Evolutionary conservation across 2,329 filamentous ascomycete genomes (phyloP), one percentile per base, ranked within the genome.

Genomic region (Pestalotiopsis fici): DNA sequence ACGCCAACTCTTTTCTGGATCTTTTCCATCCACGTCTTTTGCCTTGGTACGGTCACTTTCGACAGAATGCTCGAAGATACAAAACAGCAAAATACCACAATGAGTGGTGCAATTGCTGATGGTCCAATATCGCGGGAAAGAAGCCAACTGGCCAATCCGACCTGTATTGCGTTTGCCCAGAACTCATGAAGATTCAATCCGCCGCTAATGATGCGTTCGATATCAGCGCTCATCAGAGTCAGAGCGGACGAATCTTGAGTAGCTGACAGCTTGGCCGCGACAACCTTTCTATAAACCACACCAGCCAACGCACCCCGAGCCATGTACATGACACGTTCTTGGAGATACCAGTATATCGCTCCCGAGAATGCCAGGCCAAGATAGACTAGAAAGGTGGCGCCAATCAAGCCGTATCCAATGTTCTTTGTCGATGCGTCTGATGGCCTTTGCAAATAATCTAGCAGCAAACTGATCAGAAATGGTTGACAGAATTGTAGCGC

Each of bases 211-310:
- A 85, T 79, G 4, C 79, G 77, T 66, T 85, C 83, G 11, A 85
- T 75, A 60, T 86, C 84, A 3, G 81, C 78, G 66, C 70, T 83
- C 83, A 86, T 86, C 3, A 85, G 75, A 0, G 83, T 85, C 56
- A n/a, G n/a, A n/a, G n/a, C n/a, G n/a, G n/a, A n/a, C n/a, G n/a
- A n/a, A n/a, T n/a, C n/a, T n/a, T n/a, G n/a, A n/a, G n/a, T n/a
- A n/a, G n/a, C n/a, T n/a, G n/a, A n/a, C n/a, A n/a, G n/a, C n/a
- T n/a, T 73, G 3, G 72, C 74, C 0, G 77, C 70, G 1, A 73
- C 75, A 0, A 82, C 72, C 25, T 50, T 50, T 65, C 7, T 13
- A 39, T 21, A 1, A 28, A n/a, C n/a, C n/a, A n/a, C n/a, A n/a
- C n/a, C n/a, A n/a, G n/a, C n/a, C n/a, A n/a, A n/a, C n/a, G n/a